These are phyloP conservation scores for Aspergillus niger DNA, from an alignment of 2,329 filamentous ascomycete species.

Conservation along the genomic window DNA sequence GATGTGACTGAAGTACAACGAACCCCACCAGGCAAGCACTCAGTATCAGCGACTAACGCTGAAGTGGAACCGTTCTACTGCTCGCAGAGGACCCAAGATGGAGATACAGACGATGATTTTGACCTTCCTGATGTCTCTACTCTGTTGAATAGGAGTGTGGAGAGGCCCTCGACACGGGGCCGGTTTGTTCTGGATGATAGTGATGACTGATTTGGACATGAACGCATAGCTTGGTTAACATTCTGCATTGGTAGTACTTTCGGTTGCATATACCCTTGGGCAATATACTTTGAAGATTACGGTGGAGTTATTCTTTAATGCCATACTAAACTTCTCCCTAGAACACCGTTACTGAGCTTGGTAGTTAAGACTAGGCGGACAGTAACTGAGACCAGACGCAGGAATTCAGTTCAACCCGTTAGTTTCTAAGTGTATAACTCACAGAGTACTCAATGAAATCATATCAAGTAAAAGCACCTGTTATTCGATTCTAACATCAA, in stretches of 20 bases:
- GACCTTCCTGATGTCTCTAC: constrained; percentile 32
- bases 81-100: constrained; percentile 22
- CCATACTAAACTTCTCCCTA: not conserved
- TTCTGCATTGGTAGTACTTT: constrained; percentile 11
- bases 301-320: not conserved
- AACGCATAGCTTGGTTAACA: constrained; percentile 2
- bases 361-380: too few species aligned
- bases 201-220: constrained; percentile 23
- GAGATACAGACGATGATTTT: constrained; percentile 28
- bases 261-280: constrained; percentile 9
- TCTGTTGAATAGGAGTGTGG: constrained; percentile 24
- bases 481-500: too few species aligned
- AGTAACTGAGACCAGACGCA: too few species aligned
- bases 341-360: too few species aligned
- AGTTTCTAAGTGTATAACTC: too few species aligned
- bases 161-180: constrained; percentile 23
- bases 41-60: constrained; percentile 16
- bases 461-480: too few species aligned
- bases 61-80: constrained; percentile 20
- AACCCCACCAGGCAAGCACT: constrained; percentile 16
- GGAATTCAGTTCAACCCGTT: too few species aligned
- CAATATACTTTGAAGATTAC: not conserved
- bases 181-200: constrained; percentile 32
- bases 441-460: too few species aligned
- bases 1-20: constrained; percentile 6